phyloP scores from a whole-genome alignment of 495 filamentous ascomycete genomes.

The Thermothielavioides terrestris region DNA sequence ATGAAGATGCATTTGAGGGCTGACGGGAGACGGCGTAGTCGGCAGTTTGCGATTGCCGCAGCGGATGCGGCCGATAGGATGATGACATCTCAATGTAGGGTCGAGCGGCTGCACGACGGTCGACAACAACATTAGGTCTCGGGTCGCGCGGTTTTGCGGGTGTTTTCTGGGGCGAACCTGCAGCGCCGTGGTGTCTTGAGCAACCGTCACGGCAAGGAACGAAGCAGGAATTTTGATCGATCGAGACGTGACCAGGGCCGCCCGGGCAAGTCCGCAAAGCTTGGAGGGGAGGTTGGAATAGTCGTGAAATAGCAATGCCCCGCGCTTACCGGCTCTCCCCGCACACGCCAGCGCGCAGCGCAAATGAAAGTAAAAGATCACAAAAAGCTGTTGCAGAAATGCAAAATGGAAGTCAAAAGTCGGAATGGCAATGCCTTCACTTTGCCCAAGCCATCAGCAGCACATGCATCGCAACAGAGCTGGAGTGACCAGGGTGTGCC shows the following conservation, averaged over 20 bases:
- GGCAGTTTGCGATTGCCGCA: slow-evolving; percentile 56
- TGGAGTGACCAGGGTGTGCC: slow-evolving; percentile 9
- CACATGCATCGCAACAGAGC: slow-evolving; percentile 12
- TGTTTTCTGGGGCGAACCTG: slow-evolving; percentile 8
- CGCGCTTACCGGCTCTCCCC: background rate
- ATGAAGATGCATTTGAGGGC: slow-evolving; percentile 68
- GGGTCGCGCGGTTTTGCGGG: slow-evolving; percentile 2
- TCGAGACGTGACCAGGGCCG: too few relatives aligned
- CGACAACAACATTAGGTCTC: slow-evolving; percentile 18
- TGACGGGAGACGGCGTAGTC: slow-evolving; percentile 61
- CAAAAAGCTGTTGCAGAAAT: slow-evolving; percentile 3
- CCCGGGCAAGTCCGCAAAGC: background rate
- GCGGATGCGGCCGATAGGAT: slow-evolving; percentile 45
- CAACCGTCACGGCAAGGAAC: background rate
- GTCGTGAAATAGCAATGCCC: background rate
- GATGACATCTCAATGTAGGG: slow-evolving; percentile 12
- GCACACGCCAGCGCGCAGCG: slow-evolving; percentile 17
- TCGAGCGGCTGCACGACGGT: slow-evolving; percentile 2
- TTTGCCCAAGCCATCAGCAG: background rate
- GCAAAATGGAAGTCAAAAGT: background rate
- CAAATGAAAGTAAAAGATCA: slow-evolving; percentile 8
- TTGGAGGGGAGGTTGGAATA: background rate
- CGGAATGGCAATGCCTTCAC: slow-evolving; percentile 8
- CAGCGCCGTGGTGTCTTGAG: background rate
- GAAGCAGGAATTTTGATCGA: background rate